Percentiles rank a stretch among this genome's conserved stretches.
These are phyloP conservation scores for Cryoendolithus antarcticus DNA, from an alignment of 2,329 filamentous ascomycete genomes.

Conservation along the genomic window DNA sequence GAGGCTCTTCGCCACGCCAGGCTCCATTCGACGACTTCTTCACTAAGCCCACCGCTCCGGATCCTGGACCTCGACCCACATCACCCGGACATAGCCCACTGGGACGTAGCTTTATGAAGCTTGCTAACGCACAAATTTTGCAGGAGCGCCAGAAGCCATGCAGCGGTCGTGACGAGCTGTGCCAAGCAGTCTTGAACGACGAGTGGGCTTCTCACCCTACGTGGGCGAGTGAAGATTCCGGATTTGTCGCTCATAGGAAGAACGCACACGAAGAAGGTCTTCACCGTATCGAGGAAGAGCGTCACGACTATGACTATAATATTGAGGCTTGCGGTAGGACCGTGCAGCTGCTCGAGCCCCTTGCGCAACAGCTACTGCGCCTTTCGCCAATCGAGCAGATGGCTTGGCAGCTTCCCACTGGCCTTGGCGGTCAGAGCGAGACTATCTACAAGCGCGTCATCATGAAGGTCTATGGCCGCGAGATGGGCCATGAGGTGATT, in stretches of 20 bases:
- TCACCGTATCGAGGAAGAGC: constrained; percentile 92
- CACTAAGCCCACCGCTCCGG: too few relatives aligned
- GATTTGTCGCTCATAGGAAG: constrained; percentile 95
- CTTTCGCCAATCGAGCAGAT: constrained; percentile 55
- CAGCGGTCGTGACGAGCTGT: constrained; percentile 88
- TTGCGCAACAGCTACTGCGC: constrained; percentile 77
- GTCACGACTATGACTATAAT: constrained; percentile 97
- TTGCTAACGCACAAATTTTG: not conserved
- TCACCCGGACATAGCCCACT: too few relatives aligned
- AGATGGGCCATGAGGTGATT: constrained; percentile 73
- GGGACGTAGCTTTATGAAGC: too few relatives aligned
- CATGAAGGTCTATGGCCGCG: constrained; percentile 89
- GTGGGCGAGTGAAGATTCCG: constrained; percentile 95
- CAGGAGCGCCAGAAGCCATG: constrained; percentile 80
- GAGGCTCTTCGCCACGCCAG: too few relatives aligned
- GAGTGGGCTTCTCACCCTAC: constrained; percentile 98
- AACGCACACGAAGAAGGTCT: constrained; percentile 90
- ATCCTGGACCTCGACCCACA: too few relatives aligned
- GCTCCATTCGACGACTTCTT: too few relatives aligned
- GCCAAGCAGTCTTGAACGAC: constrained; percentile 85
- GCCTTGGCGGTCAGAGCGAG: constrained; percentile 82
- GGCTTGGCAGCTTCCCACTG: constrained; percentile 66
- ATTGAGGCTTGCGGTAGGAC: constrained; percentile 92
- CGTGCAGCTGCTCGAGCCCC: constrained; percentile 88
- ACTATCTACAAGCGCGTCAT: constrained; percentile 95